phyloP scores from a whole-genome alignment of 176 grass and related monocot species.

The Oryza rufipogon region DNA sequence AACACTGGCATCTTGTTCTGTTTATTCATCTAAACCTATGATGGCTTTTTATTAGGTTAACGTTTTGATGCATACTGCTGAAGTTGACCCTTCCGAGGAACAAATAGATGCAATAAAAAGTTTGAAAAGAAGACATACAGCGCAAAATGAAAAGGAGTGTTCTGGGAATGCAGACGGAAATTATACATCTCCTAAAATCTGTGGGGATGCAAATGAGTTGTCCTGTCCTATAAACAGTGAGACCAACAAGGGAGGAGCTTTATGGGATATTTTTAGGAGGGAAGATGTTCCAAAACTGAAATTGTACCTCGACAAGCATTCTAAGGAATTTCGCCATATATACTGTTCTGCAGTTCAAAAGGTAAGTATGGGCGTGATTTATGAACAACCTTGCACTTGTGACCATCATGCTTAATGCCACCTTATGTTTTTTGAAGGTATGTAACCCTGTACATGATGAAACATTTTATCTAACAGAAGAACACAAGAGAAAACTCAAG shows the following conservation, averaged over 20 bases:
- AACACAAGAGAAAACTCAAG: constrained; percentile 75
- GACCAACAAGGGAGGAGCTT: constrained; percentile 51
- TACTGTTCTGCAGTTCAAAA: constrained; percentile 64
- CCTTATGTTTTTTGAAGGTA: constrained; percentile 49
- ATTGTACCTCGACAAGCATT: constrained; percentile 57
- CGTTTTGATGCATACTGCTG: constrained; percentile 69
- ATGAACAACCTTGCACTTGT: neutral
- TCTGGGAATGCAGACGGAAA: constrained; percentile 32
- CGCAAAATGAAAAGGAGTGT: constrained; percentile 46
- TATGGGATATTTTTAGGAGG: constrained; percentile 89
- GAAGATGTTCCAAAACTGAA: constrained; percentile 59
- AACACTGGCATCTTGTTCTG: constrained; percentile 2
- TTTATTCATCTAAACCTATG: constrained; percentile 4
- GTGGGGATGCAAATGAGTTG: constrained; percentile 35
- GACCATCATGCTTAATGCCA: constrained; percentile 27
- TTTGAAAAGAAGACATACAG: constrained; percentile 54
- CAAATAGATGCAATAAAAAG: constrained; percentile 53
- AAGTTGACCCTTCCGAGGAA: constrained; percentile 47
- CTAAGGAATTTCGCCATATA: constrained; percentile 70
- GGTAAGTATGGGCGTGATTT: constrained; percentile 44
- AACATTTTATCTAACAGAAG: constrained; percentile 64
- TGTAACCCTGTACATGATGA: constrained; percentile 79
- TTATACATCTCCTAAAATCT: constrained; percentile 29
- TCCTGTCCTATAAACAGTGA: constrained; percentile 26
- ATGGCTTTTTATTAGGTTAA: constrained; percentile 57